phyloP scores from a whole-genome alignment of 495 filamentous ascomycete genomes.

The Neurospora sp. region DNA sequence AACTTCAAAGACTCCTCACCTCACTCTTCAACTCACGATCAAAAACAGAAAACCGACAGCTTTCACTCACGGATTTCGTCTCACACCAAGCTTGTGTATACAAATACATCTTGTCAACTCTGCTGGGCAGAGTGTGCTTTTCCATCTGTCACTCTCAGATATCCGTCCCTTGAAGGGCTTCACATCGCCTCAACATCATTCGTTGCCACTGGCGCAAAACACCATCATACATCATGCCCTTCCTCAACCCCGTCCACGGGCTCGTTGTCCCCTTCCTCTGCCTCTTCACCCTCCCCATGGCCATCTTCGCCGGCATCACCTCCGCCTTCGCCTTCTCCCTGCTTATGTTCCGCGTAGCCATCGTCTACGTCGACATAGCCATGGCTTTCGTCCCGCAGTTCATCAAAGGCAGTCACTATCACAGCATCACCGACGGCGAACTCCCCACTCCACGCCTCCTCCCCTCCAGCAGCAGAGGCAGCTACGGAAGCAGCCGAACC shows the following conservation, averaged over 20 bases:
- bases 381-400: conserved; percentile 49
- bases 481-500: background rate
- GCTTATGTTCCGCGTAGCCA: conserved; percentile 51
- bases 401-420: conserved; percentile 31
- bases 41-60: background rate
- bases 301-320: conserved; percentile 59
- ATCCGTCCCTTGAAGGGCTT: background rate
- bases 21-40: background rate
- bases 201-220: too few species aligned
- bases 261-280: conserved; percentile 54
- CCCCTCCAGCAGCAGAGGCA: background rate
- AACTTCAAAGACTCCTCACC: background rate
- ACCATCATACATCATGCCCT: conserved; percentile 24
- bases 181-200: background rate
- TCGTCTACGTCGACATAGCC: conserved; percentile 62
- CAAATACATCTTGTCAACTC: background rate
- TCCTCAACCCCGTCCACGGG: conserved; percentile 39
- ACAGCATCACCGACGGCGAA: conserved; percentile 1
- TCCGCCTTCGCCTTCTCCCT: conserved; percentile 54
- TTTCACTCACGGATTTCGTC: background rate
- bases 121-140: background rate
- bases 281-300: conserved; percentile 57
- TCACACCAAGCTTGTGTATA: background rate
- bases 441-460: background rate
- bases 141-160: background rate